Evolutionary conservation across 768 basidiomycete species (phyloP), one percentile per base, ranked within the genome.

Genomic region (Chalciporus sphaerocephalus): DNA sequence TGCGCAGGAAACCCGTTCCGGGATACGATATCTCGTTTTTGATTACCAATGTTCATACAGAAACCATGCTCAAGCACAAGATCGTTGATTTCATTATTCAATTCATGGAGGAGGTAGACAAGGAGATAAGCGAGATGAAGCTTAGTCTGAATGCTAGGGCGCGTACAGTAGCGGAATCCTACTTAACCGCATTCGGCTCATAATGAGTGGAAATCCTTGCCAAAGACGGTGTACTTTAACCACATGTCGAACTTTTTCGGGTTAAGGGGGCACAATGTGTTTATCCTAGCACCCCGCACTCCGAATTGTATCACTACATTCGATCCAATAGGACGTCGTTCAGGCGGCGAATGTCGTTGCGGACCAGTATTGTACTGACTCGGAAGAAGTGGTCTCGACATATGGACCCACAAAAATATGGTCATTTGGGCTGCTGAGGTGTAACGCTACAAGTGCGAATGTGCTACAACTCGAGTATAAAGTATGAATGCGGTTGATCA

Each of bases 51-150:
- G 84, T 86, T 41, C 93, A 99, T 65, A 79, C 93, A 24, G 95
- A 98, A 67, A 94, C 91, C 9, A 98, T 99, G 96, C 75, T 98
- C 55, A 99, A 98, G 72, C 96, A 99, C 70, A 98, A 98, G 74
- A 87, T 99, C 42, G 96, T 99, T 28, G 96, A 99, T 70, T 99
- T 99, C 69, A 96, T 99, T 71, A 96, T 98, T 55, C 92, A 98
- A 62, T 93, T 97, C 65, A 97, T 97, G 94, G 93, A 97, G 61
- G 96, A 98, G 58, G 96, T 99, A 1, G 96, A 99, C 69, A 93
- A 90, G 68, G 96, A 99, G 69, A 97, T 99, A 61, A 96, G 92
- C 49, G 96, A 98, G 69, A 98, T 97, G 91, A 98, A 98, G 65
- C 81, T 99, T 12, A 92, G 87, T 58, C 74, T 98, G 51, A 99